Base-by-base conservation (phyloP, 208 protist species). In the Endotrypanum monterogeii region DNA sequence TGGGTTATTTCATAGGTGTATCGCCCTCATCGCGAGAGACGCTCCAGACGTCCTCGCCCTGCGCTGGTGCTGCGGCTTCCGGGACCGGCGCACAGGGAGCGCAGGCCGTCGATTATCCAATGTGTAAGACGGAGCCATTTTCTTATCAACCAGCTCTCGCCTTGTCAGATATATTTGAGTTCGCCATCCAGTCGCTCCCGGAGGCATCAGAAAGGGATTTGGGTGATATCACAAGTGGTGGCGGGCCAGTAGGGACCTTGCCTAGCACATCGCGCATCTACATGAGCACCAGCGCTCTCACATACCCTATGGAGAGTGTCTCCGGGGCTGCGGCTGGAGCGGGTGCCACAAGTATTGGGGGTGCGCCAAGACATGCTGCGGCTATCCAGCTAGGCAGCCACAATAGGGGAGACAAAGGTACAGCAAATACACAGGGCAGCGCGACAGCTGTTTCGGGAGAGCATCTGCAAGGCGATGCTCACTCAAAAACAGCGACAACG, bases 91-190 rank as follows among this genome's bases (percentile, higher is more conserved):
- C 62, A 44, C 62, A 52, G 28, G 44, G 8, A 6, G 30, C 44
- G n/a, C 25, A 68, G 8, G 62, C n/a, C 12, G 62, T 23, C 44
- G 62, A 7, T 35, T 41, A 48, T 20, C 67, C 7, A 0, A n/a
- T 62, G 16, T 25, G 37, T 39, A 32, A 23, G 4, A 41, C 48
- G 32, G 30, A 16, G 3, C 41, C 11, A 7, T 41, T 46, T 39
- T n/a, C 76, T 14, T 58, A 41, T 25, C 46, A 41, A 58, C 18
- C 67, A 18, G 46, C 52, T 30, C 12, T n/a, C 23, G 37, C 69
- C 76, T 58, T 41, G 39, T 57, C 25, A 55, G 68, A 73, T 3
- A 9, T 81, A 30, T 81, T 76, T 35, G 76, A 76, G 32, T 81
- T 81, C 41, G 76, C 76, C 41, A 44, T 81, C 25, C 76, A 66